These are phyloP conservation scores for Coniochaeta hoffmannii DNA, from an alignment of 2,329 filamentous ascomycete genomes.

Conservation along the genomic window DNA sequence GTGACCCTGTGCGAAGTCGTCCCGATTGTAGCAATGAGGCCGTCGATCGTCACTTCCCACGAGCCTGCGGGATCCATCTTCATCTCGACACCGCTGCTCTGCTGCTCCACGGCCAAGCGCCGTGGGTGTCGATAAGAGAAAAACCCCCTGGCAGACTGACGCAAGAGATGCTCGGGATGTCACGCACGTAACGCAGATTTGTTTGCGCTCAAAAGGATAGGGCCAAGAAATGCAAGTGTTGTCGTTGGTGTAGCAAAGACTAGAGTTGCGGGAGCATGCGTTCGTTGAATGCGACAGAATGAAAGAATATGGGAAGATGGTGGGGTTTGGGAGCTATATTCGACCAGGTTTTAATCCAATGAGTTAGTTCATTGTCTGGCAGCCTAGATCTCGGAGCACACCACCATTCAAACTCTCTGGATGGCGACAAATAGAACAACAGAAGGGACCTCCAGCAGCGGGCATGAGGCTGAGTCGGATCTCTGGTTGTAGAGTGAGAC, in stretches of 20 bases:
- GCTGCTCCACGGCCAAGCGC: background rate
- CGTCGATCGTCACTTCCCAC: slow-evolving; percentile 9
- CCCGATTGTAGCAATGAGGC: slow-evolving; percentile 13
- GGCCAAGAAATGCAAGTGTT: background rate
- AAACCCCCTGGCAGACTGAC: background rate
- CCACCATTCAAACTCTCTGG: background rate
- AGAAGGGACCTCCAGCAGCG: background rate
- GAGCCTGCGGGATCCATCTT: background rate
- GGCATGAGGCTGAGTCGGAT: slow-evolving; percentile 1
- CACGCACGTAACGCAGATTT: background rate
- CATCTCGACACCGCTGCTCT: background rate
- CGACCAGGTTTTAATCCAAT: background rate
- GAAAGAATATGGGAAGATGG: background rate
- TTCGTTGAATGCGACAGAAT: background rate
- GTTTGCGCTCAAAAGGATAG: background rate
- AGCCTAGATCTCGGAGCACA: background rate
- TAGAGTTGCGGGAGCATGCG: background rate
- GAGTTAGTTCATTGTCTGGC: background rate
- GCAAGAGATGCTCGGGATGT: background rate
- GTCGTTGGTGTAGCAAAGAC: background rate
- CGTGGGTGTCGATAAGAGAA: background rate
- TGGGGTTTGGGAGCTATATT: background rate
- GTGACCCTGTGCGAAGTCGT: slow-evolving; percentile 16
- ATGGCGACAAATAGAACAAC: too few relatives aligned
- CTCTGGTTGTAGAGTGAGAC: slow-evolving; percentile 1